A percentile compares a stretch with the other conserved stretches of the same genome.
These are phyloP conservation scores for Pichia sporocuriosa DNA, from an alignment of 805 yeast species.

Conservation along the genomic window DNA sequence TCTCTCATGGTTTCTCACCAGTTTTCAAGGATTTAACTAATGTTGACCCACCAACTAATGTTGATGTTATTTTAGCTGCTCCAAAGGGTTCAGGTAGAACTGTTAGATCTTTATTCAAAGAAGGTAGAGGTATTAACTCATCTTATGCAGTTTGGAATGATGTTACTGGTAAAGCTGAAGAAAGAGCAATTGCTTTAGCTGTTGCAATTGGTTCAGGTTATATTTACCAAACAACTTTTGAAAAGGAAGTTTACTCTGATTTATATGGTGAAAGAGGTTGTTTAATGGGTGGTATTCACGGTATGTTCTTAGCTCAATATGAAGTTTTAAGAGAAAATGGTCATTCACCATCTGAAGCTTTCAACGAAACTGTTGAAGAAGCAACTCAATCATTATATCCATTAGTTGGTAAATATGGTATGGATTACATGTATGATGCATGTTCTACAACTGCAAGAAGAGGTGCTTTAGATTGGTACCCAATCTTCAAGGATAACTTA, in stretches of 20 bases:
- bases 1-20: constrained; percentile 99
- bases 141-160: constrained; percentile 99
- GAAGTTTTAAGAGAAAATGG: constrained; percentile 99
- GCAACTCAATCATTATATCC: constrained; percentile 99
- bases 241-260: constrained; percentile 98
- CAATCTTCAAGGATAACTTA: constrained; percentile 96
- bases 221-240: constrained; percentile 99
- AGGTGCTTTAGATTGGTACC: constrained; percentile 99
- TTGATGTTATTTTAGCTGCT: constrained; percentile 97
- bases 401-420: constrained; percentile 97
- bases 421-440: constrained; percentile 99
- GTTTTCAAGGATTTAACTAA: constrained; percentile 96
- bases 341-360: constrained; percentile 99
- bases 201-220: constrained; percentile 99
- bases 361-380: constrained; percentile 99
- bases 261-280: constrained; percentile 99
- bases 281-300: constrained; percentile 99
- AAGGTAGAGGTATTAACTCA: constrained; percentile 99
- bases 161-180: constrained; percentile 98
- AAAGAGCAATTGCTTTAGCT: constrained; percentile 96
- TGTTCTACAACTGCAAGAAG: constrained; percentile 99
- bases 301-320: constrained; percentile 99
- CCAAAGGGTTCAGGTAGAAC: constrained; percentile 99
- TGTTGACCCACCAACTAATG: constrained; percentile 90
- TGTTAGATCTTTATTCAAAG: constrained; percentile 97